A percentile compares a stretch with the other conserved stretches of the same genome.
Evolutionary conservation across 169 alveolate genomes (phyloP).

Genomic region (Plasmodium coatneyi): DNA sequence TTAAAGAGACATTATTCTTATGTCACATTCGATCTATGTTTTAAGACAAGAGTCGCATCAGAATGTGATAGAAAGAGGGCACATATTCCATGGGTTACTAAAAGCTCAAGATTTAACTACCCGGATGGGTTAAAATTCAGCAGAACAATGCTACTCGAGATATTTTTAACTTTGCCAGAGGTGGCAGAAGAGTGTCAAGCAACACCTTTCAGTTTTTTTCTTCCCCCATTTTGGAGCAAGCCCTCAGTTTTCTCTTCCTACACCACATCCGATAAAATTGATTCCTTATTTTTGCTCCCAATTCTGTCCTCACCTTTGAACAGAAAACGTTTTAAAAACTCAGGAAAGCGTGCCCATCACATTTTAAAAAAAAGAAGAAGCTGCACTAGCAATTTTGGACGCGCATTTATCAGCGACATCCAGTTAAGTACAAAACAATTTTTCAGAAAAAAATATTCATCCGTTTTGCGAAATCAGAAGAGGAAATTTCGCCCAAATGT

Average conservation of each 20-base stretch:
- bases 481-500: not conserved
- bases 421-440: not conserved
- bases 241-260: not conserved
- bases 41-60: not conserved
- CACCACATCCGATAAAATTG: not conserved
- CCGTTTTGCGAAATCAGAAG: not conserved
- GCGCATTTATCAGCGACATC: not conserved
- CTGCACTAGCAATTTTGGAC: not conserved
- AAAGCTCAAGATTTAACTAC: not conserved
- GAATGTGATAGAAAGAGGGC: not conserved
- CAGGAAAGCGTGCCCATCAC: not conserved
- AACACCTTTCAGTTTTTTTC: not conserved
- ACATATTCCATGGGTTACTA: not conserved
- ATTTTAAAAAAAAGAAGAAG: slow-evolving; percentile 19
- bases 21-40: not conserved
- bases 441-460: not conserved
- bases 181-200: not conserved
- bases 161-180: not conserved
- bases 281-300: not conserved
- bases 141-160: not conserved
- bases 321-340: not conserved
- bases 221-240: not conserved
- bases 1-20: not conserved
- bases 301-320: not conserved
- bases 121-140: not conserved